Percentiles rank a stretch among this genome's conserved stretches.
Conservation (phyloP, 2,329 filamentous ascomycete genomes). For the Chaetomiaceae sp. region DNA sequence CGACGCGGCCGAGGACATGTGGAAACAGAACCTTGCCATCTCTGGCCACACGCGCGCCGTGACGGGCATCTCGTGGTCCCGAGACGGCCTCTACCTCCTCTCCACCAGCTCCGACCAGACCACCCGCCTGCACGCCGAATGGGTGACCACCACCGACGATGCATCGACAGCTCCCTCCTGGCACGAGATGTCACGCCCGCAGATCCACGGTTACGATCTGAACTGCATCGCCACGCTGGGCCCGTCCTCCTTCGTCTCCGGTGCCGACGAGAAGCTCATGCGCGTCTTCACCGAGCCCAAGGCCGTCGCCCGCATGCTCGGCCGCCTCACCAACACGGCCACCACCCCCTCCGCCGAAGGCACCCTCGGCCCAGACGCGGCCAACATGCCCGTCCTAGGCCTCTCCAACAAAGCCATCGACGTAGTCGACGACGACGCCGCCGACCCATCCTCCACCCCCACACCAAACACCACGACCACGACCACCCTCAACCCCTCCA, state of each 20-base stretch:
- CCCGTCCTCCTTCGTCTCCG: conserved; percentile 76
- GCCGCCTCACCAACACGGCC: conserved; percentile 58
- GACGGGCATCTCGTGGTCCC: conserved; percentile 78
- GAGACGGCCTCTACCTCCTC: conserved; percentile 73
- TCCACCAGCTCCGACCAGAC: conserved; percentile 92
- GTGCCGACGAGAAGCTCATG: conserved; percentile 96
- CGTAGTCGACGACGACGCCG: conserved; percentile 36
- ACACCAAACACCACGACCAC: conserved; percentile 12
- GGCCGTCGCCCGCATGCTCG: conserved; percentile 69
- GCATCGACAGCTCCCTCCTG: conserved; percentile 43
- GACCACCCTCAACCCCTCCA: conserved; percentile 31
- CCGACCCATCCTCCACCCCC: conserved; percentile 19
- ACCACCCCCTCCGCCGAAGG: conserved; percentile 28
- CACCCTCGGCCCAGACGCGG: conserved; percentile 66
- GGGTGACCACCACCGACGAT: conserved; percentile 39
- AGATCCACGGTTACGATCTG: conserved; percentile 96
- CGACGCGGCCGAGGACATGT: conserved; percentile 54
- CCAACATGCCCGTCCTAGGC: conserved; percentile 90
- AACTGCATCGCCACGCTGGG: conserved; percentile 83
- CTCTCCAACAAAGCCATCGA: conserved; percentile 84
- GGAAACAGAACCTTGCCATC: conserved; percentile 70
- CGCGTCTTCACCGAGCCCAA: conserved; percentile 89
- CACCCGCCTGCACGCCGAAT: conserved; percentile 76
- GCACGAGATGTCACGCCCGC: conserved; percentile 93
- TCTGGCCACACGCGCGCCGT: conserved; percentile 80